These are phyloP conservation scores for Malassezia psittaci DNA, from an alignment of 1,284 basidiomycete species.

Conservation along the genomic window DNA sequence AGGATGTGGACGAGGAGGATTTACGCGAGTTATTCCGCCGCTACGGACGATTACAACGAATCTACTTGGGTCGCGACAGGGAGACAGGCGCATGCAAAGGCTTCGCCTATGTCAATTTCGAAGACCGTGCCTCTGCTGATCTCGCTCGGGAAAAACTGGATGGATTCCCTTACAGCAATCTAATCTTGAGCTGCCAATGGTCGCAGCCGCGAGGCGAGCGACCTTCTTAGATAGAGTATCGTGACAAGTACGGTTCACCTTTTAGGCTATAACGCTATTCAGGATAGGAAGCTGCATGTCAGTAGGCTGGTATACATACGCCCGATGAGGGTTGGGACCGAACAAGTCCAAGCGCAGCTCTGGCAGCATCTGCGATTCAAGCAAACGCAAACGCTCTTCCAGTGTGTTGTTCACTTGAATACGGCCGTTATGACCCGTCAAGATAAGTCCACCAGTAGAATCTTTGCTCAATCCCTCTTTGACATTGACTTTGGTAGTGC, in stretches of 20 bases:
- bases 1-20: slow-evolving; percentile 90
- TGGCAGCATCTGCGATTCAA: slow-evolving; percentile 46
- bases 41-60: slow-evolving; percentile 62
- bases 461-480: slow-evolving; percentile 63
- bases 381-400: slow-evolving; percentile 39
- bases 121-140: slow-evolving; percentile 69
- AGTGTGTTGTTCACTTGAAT: slow-evolving; percentile 46
- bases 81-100: slow-evolving; percentile 93
- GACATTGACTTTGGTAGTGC: slow-evolving; percentile 58
- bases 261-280: no score
- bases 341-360: slow-evolving; percentile 44
- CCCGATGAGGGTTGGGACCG: slow-evolving; percentile 43
- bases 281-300: slow-evolving; percentile 12
- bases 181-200: slow-evolving; percentile 79
- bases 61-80: slow-evolving; percentile 88
- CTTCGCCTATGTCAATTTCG: slow-evolving; percentile 91
- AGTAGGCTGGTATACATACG: slow-evolving; percentile 23
- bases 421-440: slow-evolving; percentile 33
- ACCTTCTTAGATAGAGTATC: slow-evolving; percentile 16
- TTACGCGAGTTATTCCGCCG: slow-evolving; percentile 72
- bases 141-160: slow-evolving; percentile 84
- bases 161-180: slow-evolving; percentile 74
- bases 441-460: slow-evolving; percentile 33
- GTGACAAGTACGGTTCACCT: no score
- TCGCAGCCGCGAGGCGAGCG: slow-evolving; percentile 51